Percentiles rank a stretch among this genome's conserved stretches.
Evolutionary conservation across 2,329 filamentous ascomycete genomes (phyloP).

Genomic region (Trichoderma pleuroti): DNA sequence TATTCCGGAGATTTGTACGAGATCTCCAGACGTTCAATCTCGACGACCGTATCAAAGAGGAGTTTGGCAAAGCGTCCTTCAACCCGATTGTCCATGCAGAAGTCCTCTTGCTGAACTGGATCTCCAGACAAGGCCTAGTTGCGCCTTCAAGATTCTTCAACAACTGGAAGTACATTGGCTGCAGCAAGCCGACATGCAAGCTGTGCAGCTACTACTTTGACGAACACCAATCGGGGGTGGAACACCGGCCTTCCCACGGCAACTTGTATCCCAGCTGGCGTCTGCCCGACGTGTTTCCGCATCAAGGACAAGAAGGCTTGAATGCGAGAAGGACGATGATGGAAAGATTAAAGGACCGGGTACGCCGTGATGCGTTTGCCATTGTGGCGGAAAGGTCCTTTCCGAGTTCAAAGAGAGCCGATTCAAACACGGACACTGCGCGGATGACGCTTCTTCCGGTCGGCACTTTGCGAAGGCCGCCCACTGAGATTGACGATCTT

Average conservation of each 20-base stretch:
- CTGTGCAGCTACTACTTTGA: background rate
- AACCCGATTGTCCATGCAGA: background rate
- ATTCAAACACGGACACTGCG: background rate
- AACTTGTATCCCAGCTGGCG: constrained; percentile 8
- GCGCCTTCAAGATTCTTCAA: background rate
- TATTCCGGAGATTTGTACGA: background rate
- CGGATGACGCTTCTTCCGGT: background rate
- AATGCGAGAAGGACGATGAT: too few relatives aligned
- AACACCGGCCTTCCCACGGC: background rate
- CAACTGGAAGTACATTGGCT: background rate
- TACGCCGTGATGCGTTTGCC: background rate
- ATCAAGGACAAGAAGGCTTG: too few relatives aligned
- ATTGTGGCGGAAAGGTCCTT: background rate
- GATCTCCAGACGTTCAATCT: background rate
- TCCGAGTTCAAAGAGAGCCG: background rate
- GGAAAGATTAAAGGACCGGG: background rate
- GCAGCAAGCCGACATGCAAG: background rate
- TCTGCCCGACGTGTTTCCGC: background rate
- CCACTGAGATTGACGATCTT: background rate
- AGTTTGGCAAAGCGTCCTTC: background rate
- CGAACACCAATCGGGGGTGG: background rate
- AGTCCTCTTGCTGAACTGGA: constrained; percentile 3
- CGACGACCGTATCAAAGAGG: background rate
- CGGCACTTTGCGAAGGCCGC: too few relatives aligned
- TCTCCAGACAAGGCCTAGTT: background rate